These are phyloP conservation scores for Byssochlamys sp. DNA, from an alignment of 2,329 filamentous ascomycete species.

Conservation along the genomic window DNA sequence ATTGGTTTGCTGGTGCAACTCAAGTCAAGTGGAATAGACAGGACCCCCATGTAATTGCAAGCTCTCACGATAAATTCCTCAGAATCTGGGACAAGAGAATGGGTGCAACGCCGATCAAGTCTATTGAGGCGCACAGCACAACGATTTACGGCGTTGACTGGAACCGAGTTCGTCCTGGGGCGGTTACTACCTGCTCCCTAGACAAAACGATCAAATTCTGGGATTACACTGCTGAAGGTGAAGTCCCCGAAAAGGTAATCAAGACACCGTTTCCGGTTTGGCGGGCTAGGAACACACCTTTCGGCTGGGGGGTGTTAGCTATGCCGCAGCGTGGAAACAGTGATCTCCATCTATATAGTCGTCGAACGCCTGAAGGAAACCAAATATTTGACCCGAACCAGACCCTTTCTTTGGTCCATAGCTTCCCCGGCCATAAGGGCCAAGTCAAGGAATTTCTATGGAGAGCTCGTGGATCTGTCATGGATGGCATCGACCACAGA, in stretches of 20 bases:
- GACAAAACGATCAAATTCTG: slow-evolving; percentile 91
- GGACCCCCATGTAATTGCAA: slow-evolving; percentile 76
- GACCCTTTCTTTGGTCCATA: slow-evolving; percentile 37
- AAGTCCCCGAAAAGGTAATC: slow-evolving; percentile 66
- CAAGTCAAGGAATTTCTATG: slow-evolving; percentile 87
- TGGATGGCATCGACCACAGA: slow-evolving; percentile 64
- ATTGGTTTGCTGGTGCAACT: slow-evolving; percentile 87
- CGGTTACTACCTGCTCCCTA: slow-evolving; percentile 76
- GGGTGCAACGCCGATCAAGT: slow-evolving; percentile 65
- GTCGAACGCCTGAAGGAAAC: slow-evolving; percentile 37
- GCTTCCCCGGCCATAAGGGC: slow-evolving; percentile 47
- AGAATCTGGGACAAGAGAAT: slow-evolving; percentile 85
- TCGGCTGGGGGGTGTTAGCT: slow-evolving; percentile 72
- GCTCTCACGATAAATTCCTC: slow-evolving; percentile 77
- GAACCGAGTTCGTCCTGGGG: slow-evolving; percentile 66
- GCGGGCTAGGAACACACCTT: slow-evolving; percentile 83
- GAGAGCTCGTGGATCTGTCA: slow-evolving; percentile 63
- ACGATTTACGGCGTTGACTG: slow-evolving; percentile 95
- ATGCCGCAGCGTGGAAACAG: slow-evolving; percentile 88
- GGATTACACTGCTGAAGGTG: slow-evolving; percentile 60
- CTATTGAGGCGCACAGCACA: slow-evolving; percentile 77
- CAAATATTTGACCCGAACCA: slow-evolving; percentile 17
- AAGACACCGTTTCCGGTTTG: slow-evolving; percentile 77
- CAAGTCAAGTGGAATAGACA: slow-evolving; percentile 93
- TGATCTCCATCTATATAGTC: slow-evolving; percentile 74